These are phyloP conservation scores for Daldinia decipiens DNA, from an alignment of 495 filamentous ascomycete genomes.

Conservation along the genomic window DNA sequence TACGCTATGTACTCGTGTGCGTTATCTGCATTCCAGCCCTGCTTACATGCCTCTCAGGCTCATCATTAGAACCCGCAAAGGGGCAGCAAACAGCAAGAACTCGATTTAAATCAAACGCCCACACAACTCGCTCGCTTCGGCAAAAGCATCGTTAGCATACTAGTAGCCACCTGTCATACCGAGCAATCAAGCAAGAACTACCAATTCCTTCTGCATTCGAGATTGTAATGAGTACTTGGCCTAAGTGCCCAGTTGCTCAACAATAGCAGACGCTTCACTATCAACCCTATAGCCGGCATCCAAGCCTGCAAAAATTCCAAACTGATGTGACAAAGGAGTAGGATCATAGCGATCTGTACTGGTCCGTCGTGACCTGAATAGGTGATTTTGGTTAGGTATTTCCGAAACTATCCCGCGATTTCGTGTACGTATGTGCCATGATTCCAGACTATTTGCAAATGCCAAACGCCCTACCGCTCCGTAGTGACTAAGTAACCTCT, in stretches of 20 bases:
- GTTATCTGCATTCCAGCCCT: constrained; percentile 7
- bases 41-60: constrained; percentile 16
- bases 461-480: constrained; percentile 47
- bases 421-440: constrained; percentile 49
- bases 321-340: constrained; percentile 35
- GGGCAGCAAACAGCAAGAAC: constrained; percentile 18
- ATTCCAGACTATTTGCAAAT: constrained; percentile 49
- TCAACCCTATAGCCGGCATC: constrained; percentile 20
- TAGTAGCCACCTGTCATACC: constrained; percentile 14
- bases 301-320: constrained; percentile 32
- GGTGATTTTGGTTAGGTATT: constrained; percentile 29
- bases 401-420: constrained; percentile 32
- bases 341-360: constrained; percentile 24
- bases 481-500: constrained; percentile 41
- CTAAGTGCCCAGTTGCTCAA: not conserved
- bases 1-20: constrained; percentile 28
- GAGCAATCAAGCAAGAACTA: constrained; percentile 1
- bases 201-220: constrained; percentile 17
- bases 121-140: constrained; percentile 10
- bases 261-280: constrained; percentile 9
- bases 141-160: constrained; percentile 13
- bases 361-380: constrained; percentile 32
- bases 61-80: constrained; percentile 1
- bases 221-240: constrained; percentile 8
- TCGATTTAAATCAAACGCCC: constrained; percentile 19